Evolutionary conservation across 192 early-diverging fungal species (phyloP), one percentile per base, ranked within the genome.

Genomic region (Coemansia umbellata): DNA sequence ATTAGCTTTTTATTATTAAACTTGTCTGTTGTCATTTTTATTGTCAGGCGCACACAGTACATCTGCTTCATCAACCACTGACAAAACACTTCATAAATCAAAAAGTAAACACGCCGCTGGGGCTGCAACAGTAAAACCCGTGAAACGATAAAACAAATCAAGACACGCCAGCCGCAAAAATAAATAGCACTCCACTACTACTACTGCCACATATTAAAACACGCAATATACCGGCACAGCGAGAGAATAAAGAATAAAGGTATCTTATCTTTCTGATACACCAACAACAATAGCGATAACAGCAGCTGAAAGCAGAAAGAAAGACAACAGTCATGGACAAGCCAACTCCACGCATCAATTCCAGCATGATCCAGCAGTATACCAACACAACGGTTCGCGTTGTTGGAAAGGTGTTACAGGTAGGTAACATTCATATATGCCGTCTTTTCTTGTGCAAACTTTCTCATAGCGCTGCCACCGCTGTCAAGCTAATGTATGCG

Each of bases 341-440:
- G 65, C 76, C 71, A 31, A 84, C 82, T 15, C 60, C 72, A 21
- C 78, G 82, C 48, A 61, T 81, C 73, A 84, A 81, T 67, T 78
- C 82, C 48, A 66, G 66, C 23, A 80, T 81, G 82, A 62, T 80
- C 44, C 58, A 60, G 53, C 64, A 65, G 55, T 60, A 62, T 47
- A 60, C 73, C 57, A 70, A 67, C 35, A 51, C 63, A 11, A 69
- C 74, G 45, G 80, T 84, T 52, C 69, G 82, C 40, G 60, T 84
- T 40, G 73, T 72, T 43, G 82, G 82, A 21, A 69, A 71, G 19
- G 60, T 83, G 41, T 69, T 75, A 19, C 63, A 73, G 78, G 82
- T 83, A 77, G 37, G 63, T n/a, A 13, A 33, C 13, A 33, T 6
- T 44, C 23, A 13, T 26, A 44, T 44, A 23, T 26, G 15, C 24